phyloP scores from a whole-genome alignment of 2,329 filamentous ascomycete genomes.

The Aspergillus pseudotamarii region DNA sequence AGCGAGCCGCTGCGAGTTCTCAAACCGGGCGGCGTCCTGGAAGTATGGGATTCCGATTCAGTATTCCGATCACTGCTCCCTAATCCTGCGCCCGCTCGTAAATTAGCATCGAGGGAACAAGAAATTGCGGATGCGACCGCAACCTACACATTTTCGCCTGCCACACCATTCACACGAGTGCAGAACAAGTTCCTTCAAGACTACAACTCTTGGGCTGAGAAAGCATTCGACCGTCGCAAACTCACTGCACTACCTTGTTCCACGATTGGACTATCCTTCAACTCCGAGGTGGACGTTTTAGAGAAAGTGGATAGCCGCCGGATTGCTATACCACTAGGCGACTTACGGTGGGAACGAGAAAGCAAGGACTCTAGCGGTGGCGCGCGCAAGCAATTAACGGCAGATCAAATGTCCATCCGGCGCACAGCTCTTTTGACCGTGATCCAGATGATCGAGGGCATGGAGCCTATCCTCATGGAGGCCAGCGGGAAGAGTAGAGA shows the following conservation, averaged over 20 bases:
- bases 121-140: conserved; percentile 69
- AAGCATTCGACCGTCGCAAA: conserved; percentile 71
- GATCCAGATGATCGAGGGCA: conserved; percentile 78
- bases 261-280: conserved; percentile 71
- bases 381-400: conserved; percentile 57
- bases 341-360: conserved; percentile 85
- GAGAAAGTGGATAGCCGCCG: conserved; percentile 71
- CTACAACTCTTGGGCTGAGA: conserved; percentile 80
- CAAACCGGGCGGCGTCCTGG: conserved; percentile 75
- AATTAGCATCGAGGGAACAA: conserved; percentile 63
- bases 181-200: conserved; percentile 81
- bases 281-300: conserved; percentile 77
- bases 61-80: conserved; percentile 80
- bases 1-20: conserved; percentile 79
- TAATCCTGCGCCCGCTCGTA: conserved; percentile 66
- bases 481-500: conserved; percentile 84
- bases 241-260: conserved; percentile 78
- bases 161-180: conserved; percentile 78
- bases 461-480: conserved; percentile 81
- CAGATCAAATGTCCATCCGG: conserved; percentile 72
- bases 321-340: conserved; percentile 82
- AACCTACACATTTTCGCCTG: conserved; percentile 79
- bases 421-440: conserved; percentile 80
- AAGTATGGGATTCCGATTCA: conserved; percentile 89
- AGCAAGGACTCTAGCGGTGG: conserved; percentile 35